Base-by-base conservation (phyloP, 2,329 filamentous ascomycete genomes). In the Exophiala sp. region DNA sequence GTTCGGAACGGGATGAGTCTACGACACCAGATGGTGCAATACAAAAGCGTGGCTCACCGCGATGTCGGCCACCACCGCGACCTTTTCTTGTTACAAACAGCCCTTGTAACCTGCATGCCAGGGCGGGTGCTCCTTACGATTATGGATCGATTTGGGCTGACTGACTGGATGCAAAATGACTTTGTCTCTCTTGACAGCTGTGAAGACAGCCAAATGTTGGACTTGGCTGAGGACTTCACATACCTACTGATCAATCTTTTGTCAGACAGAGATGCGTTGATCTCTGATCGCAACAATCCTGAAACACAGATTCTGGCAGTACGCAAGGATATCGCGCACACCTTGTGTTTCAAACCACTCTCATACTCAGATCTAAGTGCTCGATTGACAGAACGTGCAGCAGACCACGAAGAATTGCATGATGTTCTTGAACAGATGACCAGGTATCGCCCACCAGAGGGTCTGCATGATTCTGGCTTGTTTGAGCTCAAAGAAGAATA, bases 1-100 rank as follows among this genome's bases (percentile, higher is more conserved):
- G 92, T 99, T 59, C 85, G 94, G 52, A 99, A 99, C 67, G 94
- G 94, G 2, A 90, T 99, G 66, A 97, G 92, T 65, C 80, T 99
- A 47, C 85, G 92, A 36, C 94, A 99, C 69, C 94, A 99, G 71
- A 94, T 95, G 68, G 88, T 88, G 48, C 94, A 91, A 14, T 99
- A 99, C 68, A 86, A 91, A 12, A 91, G 90, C 38, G 90, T 96
- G 11, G 84, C 85, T 9, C 89, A 95, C 65, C 81, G 94, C 61
- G 94, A 99, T 69, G 88, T 96, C 16, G 91, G 90, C 1, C 92
- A 96, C 65, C 92, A 96, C 65, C 84, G 94, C 54, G 95, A 99
- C 67, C 88, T 99, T 41, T 95, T 97, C 69, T 81, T 99, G 46
- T 74, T 99, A 11, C 94, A 99, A 68, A 91, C 90, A 10, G 91